Conservation (phyloP, 2,329 filamentous ascomycete species). For the Ambrosiella xylebori region DNA sequence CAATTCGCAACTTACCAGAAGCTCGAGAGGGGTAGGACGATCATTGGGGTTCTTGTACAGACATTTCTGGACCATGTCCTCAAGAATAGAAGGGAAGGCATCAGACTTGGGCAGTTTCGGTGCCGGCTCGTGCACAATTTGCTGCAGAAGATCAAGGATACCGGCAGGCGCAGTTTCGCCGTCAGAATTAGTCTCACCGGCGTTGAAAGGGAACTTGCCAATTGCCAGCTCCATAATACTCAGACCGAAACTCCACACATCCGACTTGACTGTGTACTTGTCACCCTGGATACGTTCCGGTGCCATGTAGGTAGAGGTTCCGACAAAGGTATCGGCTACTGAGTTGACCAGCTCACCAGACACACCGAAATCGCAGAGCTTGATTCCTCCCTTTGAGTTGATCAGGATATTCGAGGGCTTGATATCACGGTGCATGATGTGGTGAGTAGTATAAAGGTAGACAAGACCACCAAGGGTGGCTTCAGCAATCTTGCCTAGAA, state of each 20-base stretch:
- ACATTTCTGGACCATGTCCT: conserved; percentile 95
- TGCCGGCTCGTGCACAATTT: conserved; percentile 92
- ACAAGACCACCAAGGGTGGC: conserved; percentile 83
- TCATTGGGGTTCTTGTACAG: conserved; percentile 76
- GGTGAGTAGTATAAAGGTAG: conserved; percentile 87
- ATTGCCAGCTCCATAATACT: conserved; percentile 95
- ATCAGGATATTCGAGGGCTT: conserved; percentile 96
- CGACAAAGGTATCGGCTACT: conserved; percentile 94
- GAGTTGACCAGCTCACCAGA: conserved; percentile 96
- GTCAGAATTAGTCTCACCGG: conserved; percentile 52
- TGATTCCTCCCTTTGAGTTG: conserved; percentile 87
- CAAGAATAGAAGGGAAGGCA: conserved; percentile 84
- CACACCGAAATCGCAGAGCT: conserved; percentile 97
- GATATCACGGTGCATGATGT: conserved; percentile 98
- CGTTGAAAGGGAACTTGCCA: conserved; percentile 86
- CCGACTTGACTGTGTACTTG: conserved; percentile 93
- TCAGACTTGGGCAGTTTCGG: conserved; percentile 91
- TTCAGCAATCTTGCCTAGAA: conserved; percentile 93
- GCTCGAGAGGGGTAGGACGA: conserved; percentile 78
- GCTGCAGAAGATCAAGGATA: conserved; percentile 87
- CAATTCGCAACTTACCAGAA: conserved; percentile 49
- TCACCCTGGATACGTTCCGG: conserved; percentile 95
- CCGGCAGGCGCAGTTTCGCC: conserved; percentile 74
- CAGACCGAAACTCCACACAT: conserved; percentile 96
- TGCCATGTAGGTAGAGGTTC: conserved; percentile 98